Base-by-base conservation (phyloP, 225 moss, liverwort and hornwort species). In the Sphagnum contortum region DNA sequence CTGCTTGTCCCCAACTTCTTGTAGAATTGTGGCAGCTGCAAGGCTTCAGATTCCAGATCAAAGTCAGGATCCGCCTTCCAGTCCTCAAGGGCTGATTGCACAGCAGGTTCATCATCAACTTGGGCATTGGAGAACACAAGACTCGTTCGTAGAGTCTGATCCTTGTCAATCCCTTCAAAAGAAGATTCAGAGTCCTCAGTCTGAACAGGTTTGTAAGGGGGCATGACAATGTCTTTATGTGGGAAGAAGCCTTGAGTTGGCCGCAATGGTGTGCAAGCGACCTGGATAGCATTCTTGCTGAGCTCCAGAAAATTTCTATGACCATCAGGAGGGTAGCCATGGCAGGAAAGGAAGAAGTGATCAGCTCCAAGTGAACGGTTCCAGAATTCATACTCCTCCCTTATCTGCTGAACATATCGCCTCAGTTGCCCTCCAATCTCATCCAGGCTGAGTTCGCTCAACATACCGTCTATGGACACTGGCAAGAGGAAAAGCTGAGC, bases 401-500 rank as follows among this genome's bases (percentile, higher is more conserved):
- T 75, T 48, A 78, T 73, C 10, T 64, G 59, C 44, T 58, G 29
- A 61, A 82, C 75, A 48, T 79, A 79, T 47, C 5, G 53, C 67
- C 78, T 12, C 75, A 73, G 48, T 71, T 72, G 29, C 29, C 29
- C 2, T 12, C 57, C 10, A 60, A 62, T 8, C 73, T 69, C 57
- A 79, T 64, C 44, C 63, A 29, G 48, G 2, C 59, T 48, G 57
- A 78, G 68, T 14, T 12, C 55, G 57, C 82, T 70, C 78, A 82
- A 72, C 57, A 44, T 62, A 13, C 67, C 70, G 45, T 29, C 29
- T 29, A 76, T 55, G 59, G 82, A 82, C 65, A 79, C 78, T 12
- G 79, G 82, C 75, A 82, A 55, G 73, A 62, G 78, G 67, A 79
- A 82, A 3, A 82, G 73, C 64, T 76, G 72, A 9, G 75, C 78